Evolutionary conservation across 1,284 basidiomycete genomes (phyloP).

Genomic region (Cystobasidium pallidum): DNA sequence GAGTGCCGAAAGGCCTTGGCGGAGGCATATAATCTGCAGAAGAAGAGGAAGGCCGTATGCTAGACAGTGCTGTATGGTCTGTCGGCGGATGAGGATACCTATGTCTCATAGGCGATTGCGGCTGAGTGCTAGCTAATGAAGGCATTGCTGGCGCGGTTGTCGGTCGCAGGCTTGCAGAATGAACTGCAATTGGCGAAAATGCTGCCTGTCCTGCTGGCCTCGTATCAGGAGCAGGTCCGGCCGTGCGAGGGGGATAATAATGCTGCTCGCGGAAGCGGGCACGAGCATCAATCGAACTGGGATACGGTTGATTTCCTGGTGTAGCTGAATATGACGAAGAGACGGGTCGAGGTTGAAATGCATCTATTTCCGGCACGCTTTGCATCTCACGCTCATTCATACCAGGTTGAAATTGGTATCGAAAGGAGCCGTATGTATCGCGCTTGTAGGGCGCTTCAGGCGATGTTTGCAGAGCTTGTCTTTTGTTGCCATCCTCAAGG

Average conservation of each 20-base stretch:
- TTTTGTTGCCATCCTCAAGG: constrained; percentile 6
- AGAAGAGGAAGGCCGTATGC: background rate
- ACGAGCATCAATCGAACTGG: constrained; percentile 22
- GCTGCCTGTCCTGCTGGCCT: background rate
- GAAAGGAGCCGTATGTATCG: background rate
- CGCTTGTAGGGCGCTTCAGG: background rate
- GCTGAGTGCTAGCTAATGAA: background rate
- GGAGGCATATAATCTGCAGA: constrained; percentile 15
- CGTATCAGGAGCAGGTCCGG: background rate
- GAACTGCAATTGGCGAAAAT: background rate
- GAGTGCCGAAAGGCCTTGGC: constrained; percentile 3
- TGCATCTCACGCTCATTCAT: constrained; percentile 1
- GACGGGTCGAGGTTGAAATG: constrained; percentile 10
- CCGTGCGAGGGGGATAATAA: constrained; percentile 16
- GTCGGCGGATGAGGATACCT: background rate
- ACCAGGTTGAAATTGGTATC: background rate
- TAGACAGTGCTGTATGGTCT: background rate
- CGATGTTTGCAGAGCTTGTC: background rate
- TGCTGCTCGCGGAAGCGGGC: constrained; percentile 28
- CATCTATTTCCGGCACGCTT: background rate
- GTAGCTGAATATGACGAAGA: constrained; percentile 4
- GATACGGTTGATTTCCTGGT: background rate
- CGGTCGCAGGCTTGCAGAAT: background rate
- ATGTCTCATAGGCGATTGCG: background rate
- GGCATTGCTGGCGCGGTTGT: constrained; percentile 10